Percentiles rank a stretch among this genome's conserved stretches.
Conservation (phyloP, 805 yeast genomes). For the Metschnikowia aberdeeniae region DNA sequence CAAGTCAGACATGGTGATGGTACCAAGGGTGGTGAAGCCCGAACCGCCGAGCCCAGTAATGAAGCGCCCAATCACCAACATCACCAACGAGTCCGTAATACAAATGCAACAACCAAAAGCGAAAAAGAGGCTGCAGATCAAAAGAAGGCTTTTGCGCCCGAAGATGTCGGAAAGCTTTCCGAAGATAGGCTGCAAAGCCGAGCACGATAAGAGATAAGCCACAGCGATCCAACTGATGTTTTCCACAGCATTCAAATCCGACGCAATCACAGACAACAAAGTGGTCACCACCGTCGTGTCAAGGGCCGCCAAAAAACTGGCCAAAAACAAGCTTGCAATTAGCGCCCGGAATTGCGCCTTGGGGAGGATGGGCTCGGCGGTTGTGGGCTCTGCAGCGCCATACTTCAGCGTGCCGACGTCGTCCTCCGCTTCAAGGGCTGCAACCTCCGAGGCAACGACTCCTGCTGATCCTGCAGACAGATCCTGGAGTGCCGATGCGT, state of each 20-base stretch:
- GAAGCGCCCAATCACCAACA: slow-evolving; percentile 57
- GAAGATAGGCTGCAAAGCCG: slow-evolving; percentile 70
- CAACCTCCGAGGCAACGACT: slow-evolving; percentile 8
- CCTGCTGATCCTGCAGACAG: slow-evolving; percentile 10
- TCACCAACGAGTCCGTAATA: slow-evolving; percentile 44
- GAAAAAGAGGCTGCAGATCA: slow-evolving; percentile 53
- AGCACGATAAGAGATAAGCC: slow-evolving; percentile 60
- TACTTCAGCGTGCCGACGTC: neutral
- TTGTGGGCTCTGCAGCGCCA: neutral
- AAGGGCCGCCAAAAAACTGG: slow-evolving; percentile 56
- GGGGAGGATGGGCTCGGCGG: slow-evolving; percentile 15
- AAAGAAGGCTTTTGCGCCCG: slow-evolving; percentile 54
- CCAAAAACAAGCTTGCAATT: slow-evolving; percentile 31
- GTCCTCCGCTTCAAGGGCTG: slow-evolving; percentile 2
- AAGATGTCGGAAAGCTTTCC: slow-evolving; percentile 71
- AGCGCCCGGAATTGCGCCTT: slow-evolving; percentile 27
- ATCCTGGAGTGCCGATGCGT: neutral
- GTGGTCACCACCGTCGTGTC: slow-evolving; percentile 70
- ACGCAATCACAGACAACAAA: slow-evolving; percentile 58
- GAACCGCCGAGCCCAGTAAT: slow-evolving; percentile 92
- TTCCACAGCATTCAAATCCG: slow-evolving; percentile 61
- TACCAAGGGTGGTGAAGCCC: slow-evolving; percentile 70
- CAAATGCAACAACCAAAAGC: slow-evolving; percentile 54
- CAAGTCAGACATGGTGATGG: slow-evolving; percentile 73
- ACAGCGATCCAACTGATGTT: slow-evolving; percentile 73